phyloP scores from a whole-genome alignment of 2,329 filamentous ascomycete species.

The Epichloe glyceriae region DNA sequence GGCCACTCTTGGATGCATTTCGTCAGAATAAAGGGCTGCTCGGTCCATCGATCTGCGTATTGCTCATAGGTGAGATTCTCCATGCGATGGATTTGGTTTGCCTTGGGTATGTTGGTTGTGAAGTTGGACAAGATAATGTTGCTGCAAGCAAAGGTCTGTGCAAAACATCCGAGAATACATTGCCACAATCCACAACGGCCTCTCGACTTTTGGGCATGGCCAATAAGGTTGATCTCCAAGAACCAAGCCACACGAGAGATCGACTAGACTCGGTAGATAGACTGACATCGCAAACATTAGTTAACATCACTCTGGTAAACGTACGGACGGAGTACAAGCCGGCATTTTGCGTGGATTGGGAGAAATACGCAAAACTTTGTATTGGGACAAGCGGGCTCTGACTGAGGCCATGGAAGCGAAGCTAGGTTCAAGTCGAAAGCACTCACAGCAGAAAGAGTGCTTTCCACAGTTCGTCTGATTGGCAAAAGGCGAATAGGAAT shows the following conservation, averaged over 20 bases:
- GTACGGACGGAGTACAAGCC: not conserved
- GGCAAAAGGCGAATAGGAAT: conserved; percentile 73
- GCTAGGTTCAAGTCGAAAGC: not conserved
- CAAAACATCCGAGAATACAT: conserved; percentile 79
- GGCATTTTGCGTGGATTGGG: not conserved
- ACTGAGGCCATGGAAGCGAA: not conserved
- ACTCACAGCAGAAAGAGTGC: conserved; percentile 73
- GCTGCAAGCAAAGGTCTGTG: conserved; percentile 80
- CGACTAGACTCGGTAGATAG: conserved; percentile 19
- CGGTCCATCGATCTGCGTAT: conserved; percentile 64
- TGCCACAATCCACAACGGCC: conserved; percentile 54
- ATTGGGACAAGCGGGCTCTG: not conserved
- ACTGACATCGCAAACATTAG: conserved; percentile 8
- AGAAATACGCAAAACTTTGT: conserved; percentile 7
- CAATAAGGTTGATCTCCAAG: conserved; percentile 73
- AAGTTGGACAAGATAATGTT: conserved; percentile 58
- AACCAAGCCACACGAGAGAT: conserved; percentile 53
- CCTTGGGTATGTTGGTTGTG: conserved; percentile 53
- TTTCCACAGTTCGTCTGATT: conserved; percentile 83
- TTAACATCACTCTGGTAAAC: not conserved
- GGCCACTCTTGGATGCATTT: conserved; percentile 73
- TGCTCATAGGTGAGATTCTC: conserved; percentile 55
- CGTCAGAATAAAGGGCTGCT: conserved; percentile 77
- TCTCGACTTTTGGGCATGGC: conserved; percentile 37
- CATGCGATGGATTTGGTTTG: conserved; percentile 62